Percentiles rank a stretch among this genome's conserved stretches.
Conservation (phyloP, 495 filamentous ascomycete genomes). For the Eremomyces bilateralis region DNA sequence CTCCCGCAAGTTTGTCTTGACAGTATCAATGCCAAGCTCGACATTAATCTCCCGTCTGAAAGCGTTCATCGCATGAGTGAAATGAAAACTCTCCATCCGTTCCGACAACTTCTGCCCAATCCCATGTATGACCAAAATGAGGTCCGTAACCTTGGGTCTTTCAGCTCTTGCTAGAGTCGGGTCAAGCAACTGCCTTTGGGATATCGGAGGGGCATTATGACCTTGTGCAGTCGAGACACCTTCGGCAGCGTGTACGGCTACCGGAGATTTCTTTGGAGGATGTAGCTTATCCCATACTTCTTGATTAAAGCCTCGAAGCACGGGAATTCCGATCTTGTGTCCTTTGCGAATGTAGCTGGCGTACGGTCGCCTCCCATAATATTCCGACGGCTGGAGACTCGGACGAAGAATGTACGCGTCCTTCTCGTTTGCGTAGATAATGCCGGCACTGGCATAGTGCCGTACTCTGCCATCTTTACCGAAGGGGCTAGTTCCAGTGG, state of each 20-base stretch:
- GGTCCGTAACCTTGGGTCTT: constrained; percentile 56
- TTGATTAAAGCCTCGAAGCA: constrained; percentile 71
- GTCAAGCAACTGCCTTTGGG: constrained; percentile 14
- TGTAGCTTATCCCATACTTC: constrained; percentile 56
- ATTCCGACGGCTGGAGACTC: constrained; percentile 55
- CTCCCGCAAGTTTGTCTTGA: constrained; percentile 51
- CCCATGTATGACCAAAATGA: constrained; percentile 79
- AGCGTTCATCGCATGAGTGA: constrained; percentile 82
- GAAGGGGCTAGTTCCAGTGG: constrained; percentile 15
- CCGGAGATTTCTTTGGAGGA: constrained; percentile 29
- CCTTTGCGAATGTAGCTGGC: constrained; percentile 65
- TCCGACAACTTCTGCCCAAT: constrained; percentile 97
- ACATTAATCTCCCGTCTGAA: constrained; percentile 75
- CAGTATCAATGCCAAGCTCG: constrained; percentile 49
- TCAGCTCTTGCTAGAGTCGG: constrained; percentile 30
- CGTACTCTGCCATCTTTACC: constrained; percentile 15
- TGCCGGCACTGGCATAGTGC: constrained; percentile 43
- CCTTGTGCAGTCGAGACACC: constrained; percentile 19
- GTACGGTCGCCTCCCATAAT: constrained; percentile 56
- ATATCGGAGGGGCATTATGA: constrained; percentile 14
- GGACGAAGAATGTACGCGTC: constrained; percentile 65
- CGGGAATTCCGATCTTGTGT: constrained; percentile 56
- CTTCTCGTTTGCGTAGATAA: constrained; percentile 57
- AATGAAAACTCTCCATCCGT: constrained; percentile 85
- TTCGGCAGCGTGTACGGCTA: constrained; percentile 27